These are phyloP conservation scores for Mycena alexandri DNA, from an alignment of 768 basidiomycete genomes.

Conservation along the genomic window DNA sequence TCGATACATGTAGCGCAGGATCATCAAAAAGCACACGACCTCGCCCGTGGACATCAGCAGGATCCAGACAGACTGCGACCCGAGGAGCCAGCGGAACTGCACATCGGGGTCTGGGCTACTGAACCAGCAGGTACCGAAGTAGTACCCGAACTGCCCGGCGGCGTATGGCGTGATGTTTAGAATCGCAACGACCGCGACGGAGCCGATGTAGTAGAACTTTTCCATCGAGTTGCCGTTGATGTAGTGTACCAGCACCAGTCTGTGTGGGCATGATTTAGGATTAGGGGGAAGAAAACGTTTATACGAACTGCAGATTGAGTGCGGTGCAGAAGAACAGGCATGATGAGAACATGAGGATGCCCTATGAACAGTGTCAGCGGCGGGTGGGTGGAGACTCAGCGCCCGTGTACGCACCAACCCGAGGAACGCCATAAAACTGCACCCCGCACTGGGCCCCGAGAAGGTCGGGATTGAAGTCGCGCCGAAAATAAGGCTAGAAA, in stretches of 20 bases:
- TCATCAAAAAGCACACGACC: not conserved
- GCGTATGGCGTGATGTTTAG: slow-evolving; percentile 15
- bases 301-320: slow-evolving; percentile 19
- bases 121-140: slow-evolving; percentile 21
- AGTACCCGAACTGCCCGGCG: slow-evolving; percentile 17
- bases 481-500: slow-evolving; percentile 21
- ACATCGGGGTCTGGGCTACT: slow-evolving; percentile 14
- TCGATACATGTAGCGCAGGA: slow-evolving; percentile 17
- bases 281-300: not conserved
- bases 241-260: slow-evolving; percentile 16
- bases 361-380: slow-evolving; percentile 15
- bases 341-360: slow-evolving; percentile 22
- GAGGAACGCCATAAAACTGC: slow-evolving; percentile 21
- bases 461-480: slow-evolving; percentile 15
- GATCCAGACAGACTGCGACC: slow-evolving; percentile 17
- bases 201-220: slow-evolving; percentile 20
- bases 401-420: slow-evolving; percentile 12
- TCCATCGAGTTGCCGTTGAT: slow-evolving; percentile 20
- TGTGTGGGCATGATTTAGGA: not conserved
- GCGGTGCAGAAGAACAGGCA: slow-evolving; percentile 20
- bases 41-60: slow-evolving; percentile 20
- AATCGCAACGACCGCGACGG: slow-evolving; percentile 6
- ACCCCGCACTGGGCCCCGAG: slow-evolving; percentile 11
- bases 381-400: slow-evolving; percentile 7
- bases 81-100: slow-evolving; percentile 20